Base-by-base conservation (phyloP, 176 grass and related monocot species). In the Miscanthus lutarioriparius region DNA sequence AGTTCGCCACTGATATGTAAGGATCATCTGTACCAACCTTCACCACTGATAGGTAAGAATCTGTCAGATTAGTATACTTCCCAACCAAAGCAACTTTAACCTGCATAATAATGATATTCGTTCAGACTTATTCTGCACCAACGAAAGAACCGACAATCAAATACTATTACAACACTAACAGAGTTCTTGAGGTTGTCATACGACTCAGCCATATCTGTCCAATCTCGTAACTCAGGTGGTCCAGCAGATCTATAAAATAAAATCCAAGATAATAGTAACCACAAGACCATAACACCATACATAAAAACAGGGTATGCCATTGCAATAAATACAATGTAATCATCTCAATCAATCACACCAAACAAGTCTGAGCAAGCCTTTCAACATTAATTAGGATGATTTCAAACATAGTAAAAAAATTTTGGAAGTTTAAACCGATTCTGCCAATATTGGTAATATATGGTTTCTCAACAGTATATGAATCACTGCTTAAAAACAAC, bases 61-160 rank as follows among this genome's bases (percentile, higher is more conserved):
- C 96, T 71, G 93, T 90, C 88, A 98, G 72, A 74, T 90, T 81
- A 75, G 91, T 98, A 85, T 98, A 98, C 83, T 98, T 98, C 77
- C 96, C 96, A 82, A 98, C 96, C 90, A 98, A 85, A 84, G 96
- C 96, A 89, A 98, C 92, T 89, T 94, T 98, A 91, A 98, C 93
- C 96, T 98, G 91, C 84, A 91, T 72, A 67, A 67, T 16, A 63
- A 74, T 41, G 28, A 77, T 54, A 71, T 56, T n/a, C 11, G 40
- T 58, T 82, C 14, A 78, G 70, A 89, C 19, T 76, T 15, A 47
- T 76, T 77, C 12, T 69, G 72, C 56, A 23, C 38, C 2, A 69
- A 15, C 10, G 58, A 56, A 64, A 88, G 27, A 71, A 61, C 28
- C 17, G n/a, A 79, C 33, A 72, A 80, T 65, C 53, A 90, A 84